Evolutionary conservation across 176 grass and related monocot genomes (phyloP), one percentile per base, ranked within the genome.

Genomic region (Musa itinerans): DNA sequence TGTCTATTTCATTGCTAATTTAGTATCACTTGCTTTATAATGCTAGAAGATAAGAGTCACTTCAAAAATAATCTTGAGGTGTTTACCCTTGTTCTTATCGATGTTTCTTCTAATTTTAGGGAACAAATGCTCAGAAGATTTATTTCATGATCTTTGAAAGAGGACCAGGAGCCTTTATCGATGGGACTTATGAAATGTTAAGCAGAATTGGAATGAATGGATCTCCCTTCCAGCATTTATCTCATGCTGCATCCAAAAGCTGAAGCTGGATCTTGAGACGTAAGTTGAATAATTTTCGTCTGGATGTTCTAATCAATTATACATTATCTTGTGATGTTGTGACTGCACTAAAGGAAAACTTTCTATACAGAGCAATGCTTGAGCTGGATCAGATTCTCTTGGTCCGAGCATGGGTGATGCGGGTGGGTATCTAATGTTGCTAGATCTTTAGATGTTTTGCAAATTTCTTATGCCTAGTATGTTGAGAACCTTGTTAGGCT

Each of bases 331-430:
- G 1, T 50, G 19, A 70, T 70, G 16, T 50, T 21, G 11, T 70
- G 68, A 51, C 68, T 48, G 5, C 15, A n/a, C 68, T 50, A 70
- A 50, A 20, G 17, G 9, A 50, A 50, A 1, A 56, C 8, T 74
- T 54, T 16, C 27, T 78, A 11, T 27, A 34, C 82, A 93, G 94
- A 77, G 90, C 84, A 58, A 85, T 98, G 78, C 86, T 93, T 16
- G 90, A 93, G 78, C 77, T 98, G 72, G 94, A 98, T 87, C 94
- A 93, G 87, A 93, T 93, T 85, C 90, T 98, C 21, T 25, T 93
- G 73, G 75, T 89, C 63, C 84, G 84, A 73, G 74, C 85, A 85
- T 98, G 94, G 94, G 50, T 83, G 59, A 79, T 66, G 66, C 90
- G 88, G 78, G 94, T 98, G 87, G 72, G 89, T 83, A 81, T 78